phyloP scores from a whole-genome alignment of 1,139 yeast species.

The Blastobotrys ciferrii region DNA sequence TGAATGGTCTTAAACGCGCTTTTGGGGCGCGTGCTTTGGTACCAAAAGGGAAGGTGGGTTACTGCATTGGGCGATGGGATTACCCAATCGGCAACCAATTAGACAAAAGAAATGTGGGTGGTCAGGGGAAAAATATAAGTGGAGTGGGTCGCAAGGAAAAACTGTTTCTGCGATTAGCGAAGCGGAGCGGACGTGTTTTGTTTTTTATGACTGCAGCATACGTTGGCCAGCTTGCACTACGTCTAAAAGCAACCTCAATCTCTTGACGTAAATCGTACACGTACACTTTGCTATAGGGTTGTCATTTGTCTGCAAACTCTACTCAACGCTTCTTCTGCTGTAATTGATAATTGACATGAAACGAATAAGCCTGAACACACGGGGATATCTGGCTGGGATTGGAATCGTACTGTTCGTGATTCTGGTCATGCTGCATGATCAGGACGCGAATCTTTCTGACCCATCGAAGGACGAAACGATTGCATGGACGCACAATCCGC shows the following conservation, averaged over 20 bases:
- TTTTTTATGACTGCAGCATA: too few species aligned
- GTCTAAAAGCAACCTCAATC: too few species aligned
- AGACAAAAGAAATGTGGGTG: background rate
- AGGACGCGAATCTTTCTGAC: conserved; percentile 3
- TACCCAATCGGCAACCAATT: background rate
- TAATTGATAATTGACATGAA: background rate
- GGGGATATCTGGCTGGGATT: conserved; percentile 2
- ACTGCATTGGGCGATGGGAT: background rate
- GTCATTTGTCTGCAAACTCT: too few species aligned
- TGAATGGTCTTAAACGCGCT: background rate
- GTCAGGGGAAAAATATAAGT: background rate
- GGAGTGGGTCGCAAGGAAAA: background rate
- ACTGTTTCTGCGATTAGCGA: too few species aligned
- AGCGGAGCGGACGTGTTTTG: too few species aligned
- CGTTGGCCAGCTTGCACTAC: too few species aligned
- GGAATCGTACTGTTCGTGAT: background rate
- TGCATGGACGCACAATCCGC: conserved; percentile 4
- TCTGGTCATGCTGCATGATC: conserved; percentile 1
- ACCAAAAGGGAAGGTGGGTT: background rate
- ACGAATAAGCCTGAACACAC: background rate
- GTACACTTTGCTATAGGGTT: too few species aligned
- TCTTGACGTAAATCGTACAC: too few species aligned
- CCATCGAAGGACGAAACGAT: conserved; percentile 5
- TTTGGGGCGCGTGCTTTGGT: too few species aligned
- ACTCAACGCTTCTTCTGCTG: too few species aligned